A percentile compares a stretch with the other conserved stretches of the same genome.
phyloP scores from a whole-genome alignment of 2,329 filamentous ascomycete species.

The Fusarium sp. region DNA sequence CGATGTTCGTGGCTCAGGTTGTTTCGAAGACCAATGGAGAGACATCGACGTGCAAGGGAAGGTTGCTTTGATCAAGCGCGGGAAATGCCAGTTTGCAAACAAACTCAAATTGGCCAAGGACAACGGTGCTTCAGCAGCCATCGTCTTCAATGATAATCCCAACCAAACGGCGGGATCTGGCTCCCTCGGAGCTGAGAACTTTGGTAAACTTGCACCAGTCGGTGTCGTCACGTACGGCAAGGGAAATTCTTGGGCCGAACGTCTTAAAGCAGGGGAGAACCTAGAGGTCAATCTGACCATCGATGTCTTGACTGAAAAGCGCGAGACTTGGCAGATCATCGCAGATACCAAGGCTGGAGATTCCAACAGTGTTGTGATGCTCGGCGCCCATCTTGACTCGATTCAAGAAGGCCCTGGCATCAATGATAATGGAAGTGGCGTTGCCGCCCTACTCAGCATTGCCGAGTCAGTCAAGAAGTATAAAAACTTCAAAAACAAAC shows the following conservation, averaged over 20 bases:
- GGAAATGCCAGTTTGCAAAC: constrained; percentile 51
- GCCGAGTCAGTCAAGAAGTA: constrained; percentile 48
- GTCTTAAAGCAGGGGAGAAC: constrained; percentile 45
- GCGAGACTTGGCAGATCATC: constrained; percentile 53
- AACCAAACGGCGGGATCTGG: constrained; percentile 55
- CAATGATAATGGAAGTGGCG: constrained; percentile 54
- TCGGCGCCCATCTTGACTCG: constrained; percentile 53
- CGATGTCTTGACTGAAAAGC: constrained; percentile 50
- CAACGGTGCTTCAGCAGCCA: constrained; percentile 53
- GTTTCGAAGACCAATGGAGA: constrained; percentile 52
- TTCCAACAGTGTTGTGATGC: constrained; percentile 50
- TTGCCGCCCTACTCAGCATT: constrained; percentile 49
- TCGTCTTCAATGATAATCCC: constrained; percentile 70
- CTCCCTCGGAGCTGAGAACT: constrained; percentile 59
- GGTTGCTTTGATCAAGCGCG: constrained; percentile 55
- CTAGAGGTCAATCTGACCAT: constrained; percentile 47
- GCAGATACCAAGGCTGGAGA: constrained; percentile 54
- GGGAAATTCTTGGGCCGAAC: constrained; percentile 47
- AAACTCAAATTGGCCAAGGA: constrained; percentile 52
- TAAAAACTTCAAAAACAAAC: constrained; percentile 51
- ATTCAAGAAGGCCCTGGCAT: constrained; percentile 53
- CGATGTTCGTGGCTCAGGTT: constrained; percentile 46
- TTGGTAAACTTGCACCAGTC: constrained; percentile 47
- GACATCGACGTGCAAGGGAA: constrained; percentile 53
- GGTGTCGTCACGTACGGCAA: constrained; percentile 48